Percentiles rank a stretch among this genome's conserved stretches.
Conservation (phyloP, 2,329 filamentous ascomycete species). For the Didymella exigua region DNA sequence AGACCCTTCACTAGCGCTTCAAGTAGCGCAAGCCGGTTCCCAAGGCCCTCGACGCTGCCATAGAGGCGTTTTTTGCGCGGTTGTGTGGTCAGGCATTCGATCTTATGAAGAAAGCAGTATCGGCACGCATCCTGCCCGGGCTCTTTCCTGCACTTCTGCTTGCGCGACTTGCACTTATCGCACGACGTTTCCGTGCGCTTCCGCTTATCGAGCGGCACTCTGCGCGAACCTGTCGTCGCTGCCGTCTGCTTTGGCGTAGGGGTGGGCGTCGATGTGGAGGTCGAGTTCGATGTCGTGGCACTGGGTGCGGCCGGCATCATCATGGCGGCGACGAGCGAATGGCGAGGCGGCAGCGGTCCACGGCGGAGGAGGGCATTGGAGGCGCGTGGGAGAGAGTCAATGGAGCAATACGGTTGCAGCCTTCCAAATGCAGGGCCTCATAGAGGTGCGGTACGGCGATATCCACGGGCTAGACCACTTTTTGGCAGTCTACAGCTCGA, state of each 20-base stretch:
- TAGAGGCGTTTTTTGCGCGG: conserved; percentile 54
- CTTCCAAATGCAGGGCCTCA: conserved; percentile 10
- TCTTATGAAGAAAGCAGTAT: conserved; percentile 51
- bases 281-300: conserved; percentile 2
- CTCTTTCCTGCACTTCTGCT: conserved; percentile 54
- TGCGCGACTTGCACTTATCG: conserved; percentile 55
- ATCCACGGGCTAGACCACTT: conserved; percentile 12
- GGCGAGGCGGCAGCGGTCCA: conserved; percentile 10
- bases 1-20: conserved; percentile 54
- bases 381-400: neutral
- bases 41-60: conserved; percentile 51
- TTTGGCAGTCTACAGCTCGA: conserved; percentile 4
- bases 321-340: conserved; percentile 17
- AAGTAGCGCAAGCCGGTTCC: conserved; percentile 49
- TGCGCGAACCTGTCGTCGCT: conserved; percentile 29
- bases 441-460: conserved; percentile 4
- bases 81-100: conserved; percentile 53
- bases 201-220: conserved; percentile 52
- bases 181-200: conserved; percentile 54
- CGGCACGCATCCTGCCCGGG: conserved; percentile 49
- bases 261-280: neutral
- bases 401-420: conserved; percentile 7
- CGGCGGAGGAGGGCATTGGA: conserved; percentile 15
- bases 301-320: conserved; percentile 9
- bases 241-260: neutral